Base-by-base conservation (phyloP, 495 filamentous ascomycete genomes). In the Acidiella bohemica region DNA sequence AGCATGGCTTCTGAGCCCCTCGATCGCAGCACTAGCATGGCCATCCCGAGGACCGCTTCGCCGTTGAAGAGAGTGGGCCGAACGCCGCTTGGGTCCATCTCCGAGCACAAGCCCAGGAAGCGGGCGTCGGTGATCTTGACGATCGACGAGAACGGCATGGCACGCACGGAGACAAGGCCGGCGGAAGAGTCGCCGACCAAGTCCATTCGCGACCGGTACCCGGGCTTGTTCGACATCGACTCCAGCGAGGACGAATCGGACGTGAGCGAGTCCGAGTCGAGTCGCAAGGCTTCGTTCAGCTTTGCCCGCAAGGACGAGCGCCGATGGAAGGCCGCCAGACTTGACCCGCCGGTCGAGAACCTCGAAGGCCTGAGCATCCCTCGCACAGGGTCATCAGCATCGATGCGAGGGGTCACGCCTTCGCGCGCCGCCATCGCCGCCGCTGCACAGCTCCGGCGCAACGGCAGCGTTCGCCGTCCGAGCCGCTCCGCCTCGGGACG, bases 91-190 rank as follows among this genome's bases (percentile, higher is more conserved):
- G 46, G 46, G 2, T 41, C 51, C 43, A 59, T 44, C 36, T 54
- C 46, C 43, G 47, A 62, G 55, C 32, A 38, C 45, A 52, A 60
- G 47, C 47, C 55, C 33, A 26, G 50, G 39, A 23, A 55, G 12
- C 53, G 57, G 6, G 28, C 46, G 5, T 53, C 50, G 4, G 55
- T 61, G 38, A 48, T 60, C 23, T 28, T 54, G 13, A 49, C 41
- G 7, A 52, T 63, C 27, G 60, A 61, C 44, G 54, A 61, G 36
- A 51, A 46, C 36, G 60, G 60, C 10, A 42, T 49, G 16, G 60
- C 60, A 7, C 50, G 59, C 2, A 63, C 60, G 1, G 60, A 63
- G 44, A 61, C 56, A 7, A 43, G 35, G 20, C 39, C 41, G 19
- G 39, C 42, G 0, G 46, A 53, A 3, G 48, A 53, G 16, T 42